Conservation (phyloP, 2,329 filamentous ascomycete genomes). For the Fusarium tupiense region DNA sequence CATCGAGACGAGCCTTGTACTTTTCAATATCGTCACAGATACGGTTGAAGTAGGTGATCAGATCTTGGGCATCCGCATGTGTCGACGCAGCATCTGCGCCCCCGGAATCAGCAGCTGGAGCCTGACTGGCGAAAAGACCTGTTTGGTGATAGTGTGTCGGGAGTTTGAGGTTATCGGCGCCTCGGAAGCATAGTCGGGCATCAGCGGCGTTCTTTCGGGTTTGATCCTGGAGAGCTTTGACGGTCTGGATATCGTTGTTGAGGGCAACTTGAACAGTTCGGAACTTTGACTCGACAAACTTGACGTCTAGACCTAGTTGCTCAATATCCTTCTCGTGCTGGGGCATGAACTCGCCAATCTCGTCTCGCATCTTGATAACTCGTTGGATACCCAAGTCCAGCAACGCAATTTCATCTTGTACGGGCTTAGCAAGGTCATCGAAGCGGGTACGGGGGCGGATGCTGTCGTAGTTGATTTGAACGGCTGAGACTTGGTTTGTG, state of each 20-base stretch:
- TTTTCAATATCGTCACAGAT: slow-evolving; percentile 55
- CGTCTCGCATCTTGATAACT: slow-evolving; percentile 80
- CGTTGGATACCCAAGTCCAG: slow-evolving; percentile 84
- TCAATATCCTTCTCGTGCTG: slow-evolving; percentile 61
- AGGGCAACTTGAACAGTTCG: slow-evolving; percentile 56
- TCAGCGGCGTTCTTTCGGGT: slow-evolving; percentile 73
- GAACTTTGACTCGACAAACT: slow-evolving; percentile 62
- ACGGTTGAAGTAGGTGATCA: slow-evolving; percentile 58
- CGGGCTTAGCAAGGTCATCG: slow-evolving; percentile 84
- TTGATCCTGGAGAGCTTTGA: slow-evolving; percentile 70
- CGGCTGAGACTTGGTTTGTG: slow-evolving; percentile 70
- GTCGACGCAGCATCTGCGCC: slow-evolving; percentile 48
- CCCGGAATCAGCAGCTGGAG: slow-evolving; percentile 43
- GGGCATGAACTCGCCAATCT: slow-evolving; percentile 75
- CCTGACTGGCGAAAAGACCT: slow-evolving; percentile 53
- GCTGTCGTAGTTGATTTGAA: slow-evolving; percentile 81
- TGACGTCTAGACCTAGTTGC: slow-evolving; percentile 58
- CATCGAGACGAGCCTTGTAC: slow-evolving; percentile 55
- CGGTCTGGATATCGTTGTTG: slow-evolving; percentile 68
- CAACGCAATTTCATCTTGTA: slow-evolving; percentile 80
- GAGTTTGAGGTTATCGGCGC: slow-evolving; percentile 78
- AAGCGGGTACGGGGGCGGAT: slow-evolving; percentile 90
- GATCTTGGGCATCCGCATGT: slow-evolving; percentile 53
- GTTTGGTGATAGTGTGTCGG: slow-evolving; percentile 66
- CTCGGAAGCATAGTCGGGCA: slow-evolving; percentile 76